Conservation (phyloP, 2,329 filamentous ascomycete species). For the Exophiala bonariae region DNA sequence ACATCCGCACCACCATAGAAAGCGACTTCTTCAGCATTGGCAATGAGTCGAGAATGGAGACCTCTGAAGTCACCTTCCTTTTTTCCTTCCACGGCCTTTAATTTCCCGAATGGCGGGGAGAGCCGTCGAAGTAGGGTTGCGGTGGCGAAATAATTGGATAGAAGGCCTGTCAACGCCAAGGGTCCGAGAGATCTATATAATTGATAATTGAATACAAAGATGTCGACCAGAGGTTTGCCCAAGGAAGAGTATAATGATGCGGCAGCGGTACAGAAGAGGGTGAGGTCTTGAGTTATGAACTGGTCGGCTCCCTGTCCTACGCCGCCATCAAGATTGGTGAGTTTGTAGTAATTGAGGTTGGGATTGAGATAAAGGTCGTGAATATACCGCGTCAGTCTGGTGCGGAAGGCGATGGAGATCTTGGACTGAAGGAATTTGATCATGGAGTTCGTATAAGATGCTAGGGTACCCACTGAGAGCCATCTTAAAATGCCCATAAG, state of each 20-base stretch:
- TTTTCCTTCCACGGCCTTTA: slow-evolving; percentile 93
- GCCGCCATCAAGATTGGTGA: slow-evolving; percentile 88
- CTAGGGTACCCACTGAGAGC: slow-evolving; percentile 89
- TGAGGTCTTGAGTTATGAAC: slow-evolving; percentile 96
- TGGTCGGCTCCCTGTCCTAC: slow-evolving; percentile 91
- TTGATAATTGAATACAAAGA: slow-evolving; percentile 98
- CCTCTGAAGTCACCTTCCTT: slow-evolving; percentile 94
- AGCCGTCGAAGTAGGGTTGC: slow-evolving; percentile 84
- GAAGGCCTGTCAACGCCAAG: slow-evolving; percentile 77
- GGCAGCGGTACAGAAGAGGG: slow-evolving; percentile 88
- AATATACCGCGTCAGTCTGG: slow-evolving; percentile 90
- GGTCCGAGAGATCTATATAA: slow-evolving; percentile 89
- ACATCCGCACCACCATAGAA: slow-evolving; percentile 96
- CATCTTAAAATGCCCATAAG: slow-evolving; percentile 89
- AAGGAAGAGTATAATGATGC: slow-evolving; percentile 92
- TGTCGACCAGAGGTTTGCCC: slow-evolving; percentile 96
- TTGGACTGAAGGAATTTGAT: slow-evolving; percentile 98
- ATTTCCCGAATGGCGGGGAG: slow-evolving; percentile 92
- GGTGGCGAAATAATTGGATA: slow-evolving; percentile 92
- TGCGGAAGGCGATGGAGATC: slow-evolving; percentile 96
- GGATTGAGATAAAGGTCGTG: slow-evolving; percentile 96
- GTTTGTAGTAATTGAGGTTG: slow-evolving; percentile 93
- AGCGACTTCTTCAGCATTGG: slow-evolving; percentile 95
- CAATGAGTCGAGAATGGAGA: slow-evolving; percentile 86
- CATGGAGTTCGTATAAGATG: slow-evolving; percentile 97